These are phyloP conservation scores for Pseudogymnoascus sp. DNA, from an alignment of 2,329 filamentous ascomycete genomes.

Conservation along the genomic window DNA sequence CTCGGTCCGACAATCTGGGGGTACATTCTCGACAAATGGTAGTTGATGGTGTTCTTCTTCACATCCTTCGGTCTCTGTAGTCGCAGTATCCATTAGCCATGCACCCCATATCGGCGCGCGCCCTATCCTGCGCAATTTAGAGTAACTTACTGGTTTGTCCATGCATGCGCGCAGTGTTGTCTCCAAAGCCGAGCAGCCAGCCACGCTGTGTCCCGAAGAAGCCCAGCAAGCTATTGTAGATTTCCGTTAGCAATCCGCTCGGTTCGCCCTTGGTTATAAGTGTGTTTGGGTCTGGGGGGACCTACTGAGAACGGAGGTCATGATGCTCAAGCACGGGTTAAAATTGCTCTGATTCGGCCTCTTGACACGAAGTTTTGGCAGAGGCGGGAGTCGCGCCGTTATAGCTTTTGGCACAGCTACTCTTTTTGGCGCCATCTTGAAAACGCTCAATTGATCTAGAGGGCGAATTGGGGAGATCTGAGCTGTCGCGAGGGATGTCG, in stretches of 20 bases:
- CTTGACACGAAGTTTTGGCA: conserved; percentile 56
- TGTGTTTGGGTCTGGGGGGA: conserved; percentile 15
- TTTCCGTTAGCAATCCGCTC: conserved; percentile 9
- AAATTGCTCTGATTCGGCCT: conserved; percentile 53
- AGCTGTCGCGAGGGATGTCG: neutral
- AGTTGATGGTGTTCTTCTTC: conserved; percentile 80
- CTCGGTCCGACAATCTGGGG: conserved; percentile 63
- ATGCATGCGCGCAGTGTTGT: conserved; percentile 61
- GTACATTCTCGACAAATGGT: conserved; percentile 74
- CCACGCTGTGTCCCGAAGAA: conserved; percentile 60
- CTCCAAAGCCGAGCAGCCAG: conserved; percentile 53
- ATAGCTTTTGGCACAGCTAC: conserved; percentile 23
- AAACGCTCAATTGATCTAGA: neutral
- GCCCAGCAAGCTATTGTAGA: conserved; percentile 66
- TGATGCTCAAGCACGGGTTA: conserved; percentile 58
- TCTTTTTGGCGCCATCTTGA: conserved; percentile 30
- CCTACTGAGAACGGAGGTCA: conserved; percentile 60
- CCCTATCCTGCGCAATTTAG: conserved; percentile 16
- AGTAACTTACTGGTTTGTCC: conserved; percentile 63
- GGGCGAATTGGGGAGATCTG: conserved; percentile 3
- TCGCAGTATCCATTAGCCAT: conserved; percentile 13
- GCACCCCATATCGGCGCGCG: neutral
- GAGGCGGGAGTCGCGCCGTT: conserved; percentile 42
- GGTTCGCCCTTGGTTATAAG: neutral
- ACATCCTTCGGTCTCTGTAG: conserved; percentile 45